Evolutionary conservation across 371 early-diverging fungal species (phyloP), one percentile per base, ranked within the genome.

Genomic region (Amoeboaphelidium protococcarum): DNA sequence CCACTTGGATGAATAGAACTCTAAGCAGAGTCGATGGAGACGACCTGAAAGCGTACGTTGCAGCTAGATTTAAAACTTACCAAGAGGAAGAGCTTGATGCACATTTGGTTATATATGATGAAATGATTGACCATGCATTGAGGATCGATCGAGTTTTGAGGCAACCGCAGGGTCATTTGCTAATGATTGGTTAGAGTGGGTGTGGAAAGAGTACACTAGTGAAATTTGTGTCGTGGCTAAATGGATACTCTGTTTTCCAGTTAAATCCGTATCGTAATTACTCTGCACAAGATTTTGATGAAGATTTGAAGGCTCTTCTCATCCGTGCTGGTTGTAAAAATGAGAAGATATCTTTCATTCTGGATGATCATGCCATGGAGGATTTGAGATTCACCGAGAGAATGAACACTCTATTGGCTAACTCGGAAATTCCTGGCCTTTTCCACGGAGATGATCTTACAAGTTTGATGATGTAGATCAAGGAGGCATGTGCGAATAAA

Each of bases 141-240:
- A 78, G 96, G 52, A 94, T 97, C 51, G 96, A 97, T 64, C 81
- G 98, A 50, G 94, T 95, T 12, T 87, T 96, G 66, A 71, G 90
- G 31, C 98, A 95, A 57, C 76, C 80, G 57, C 95, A 95, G 65
- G 98, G 98, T 42, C 96, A 97, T 57, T 69, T 94, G 63, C 67
- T 97, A 55, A 60, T 97, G 42, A 95, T 97, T 55, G 98, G 96
- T 61, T 86, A 88, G 10, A 83, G 84, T 62, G 97, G 96, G 43
- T 70, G 79, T 22, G 97, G 97, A 54, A 70, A 83, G 70, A 94
- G 94, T 0, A 94, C 95, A 0, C 58, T 95, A 50, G 79, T 94
- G 3, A 74, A 96, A 2, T 97, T 97, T 56, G 95, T 89, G 27
- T 91, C 94, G 2, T 97, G 98, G 98, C 85, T 97, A 89, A 95